These are phyloP conservation scores for Fusarium ramigenum DNA, from an alignment of 2,329 filamentous ascomycete genomes.

Conservation along the genomic window DNA sequence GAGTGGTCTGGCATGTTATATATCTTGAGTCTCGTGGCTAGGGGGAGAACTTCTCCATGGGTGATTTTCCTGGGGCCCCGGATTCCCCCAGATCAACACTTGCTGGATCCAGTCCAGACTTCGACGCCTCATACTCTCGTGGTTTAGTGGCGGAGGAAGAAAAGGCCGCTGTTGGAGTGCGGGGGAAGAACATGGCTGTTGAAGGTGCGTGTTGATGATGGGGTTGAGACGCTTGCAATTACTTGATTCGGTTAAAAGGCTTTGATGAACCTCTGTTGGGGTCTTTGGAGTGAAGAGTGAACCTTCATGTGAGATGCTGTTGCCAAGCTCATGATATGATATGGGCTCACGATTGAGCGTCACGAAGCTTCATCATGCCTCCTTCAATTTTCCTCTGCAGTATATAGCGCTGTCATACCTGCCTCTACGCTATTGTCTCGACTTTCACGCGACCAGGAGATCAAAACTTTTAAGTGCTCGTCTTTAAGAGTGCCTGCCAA, in stretches of 20 bases:
- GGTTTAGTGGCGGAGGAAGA: slow-evolving; percentile 24
- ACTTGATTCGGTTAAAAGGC: background rate
- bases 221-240: background rate
- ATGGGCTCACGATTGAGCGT: too few relatives aligned
- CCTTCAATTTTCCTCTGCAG: too few relatives aligned
- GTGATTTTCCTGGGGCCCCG: slow-evolving; percentile 19
- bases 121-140: background rate
- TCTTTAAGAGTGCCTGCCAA: accelerated
- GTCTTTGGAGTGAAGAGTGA: background rate
- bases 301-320: background rate
- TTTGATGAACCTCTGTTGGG: background rate
- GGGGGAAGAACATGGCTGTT: background rate
- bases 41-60: background rate
- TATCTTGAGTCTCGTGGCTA: background rate
- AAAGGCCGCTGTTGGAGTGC: slow-evolving; percentile 1
- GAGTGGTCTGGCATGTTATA: slow-evolving; percentile 6
- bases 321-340: background rate
- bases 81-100: slow-evolving; percentile 19
- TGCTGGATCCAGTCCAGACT: background rate
- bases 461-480: background rate
- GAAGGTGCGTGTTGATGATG: background rate
- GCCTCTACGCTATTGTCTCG: background rate
- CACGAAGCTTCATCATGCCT: background rate
- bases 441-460: too few relatives aligned
- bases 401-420: too few relatives aligned